Evolutionary conservation across 208 protist genomes (phyloP), one percentile per base, ranked within the genome.

Genomic region (Blastocrithidia nonstop): DNA sequence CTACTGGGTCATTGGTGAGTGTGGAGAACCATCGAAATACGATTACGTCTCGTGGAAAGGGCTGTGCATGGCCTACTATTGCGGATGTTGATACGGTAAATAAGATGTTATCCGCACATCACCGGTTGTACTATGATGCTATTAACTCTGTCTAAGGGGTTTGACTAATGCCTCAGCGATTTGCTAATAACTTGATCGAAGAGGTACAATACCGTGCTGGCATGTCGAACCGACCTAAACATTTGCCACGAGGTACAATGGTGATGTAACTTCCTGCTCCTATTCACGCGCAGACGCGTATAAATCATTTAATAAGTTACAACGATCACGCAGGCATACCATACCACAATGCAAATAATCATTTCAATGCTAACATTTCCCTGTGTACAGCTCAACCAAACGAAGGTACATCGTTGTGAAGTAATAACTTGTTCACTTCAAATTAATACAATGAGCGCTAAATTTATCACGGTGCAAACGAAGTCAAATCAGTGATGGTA

Each of bases 11-110:
- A 20, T 47, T 87, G 7, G 23, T 71, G 15, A 65, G 50, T 32
- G 72, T 82, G 16, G 77, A 87, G 45, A 87, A 87, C 40, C 71
- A 74, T 47, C 68, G 64, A 24, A 69, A 87, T 57, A 43, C 53
- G 19, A 22, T 46, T 27, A 80, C 73, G 6, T 48, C 60, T 23
- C 54, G 59, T 22, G 77, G 77, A n/a, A 81, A 82, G 50, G 77
- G 77, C 17, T 87, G 77, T 48, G 71, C 69, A 13, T 87, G 77
- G 77, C 61, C 68, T 35, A 72, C 56, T 1, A 42, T 87, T n/a
- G 17, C 32, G 35, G 59, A 61, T 25, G 46, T 65, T 3, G 50
- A 37, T 31, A 61, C 66, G 7, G 64, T 57, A 20, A 25, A 51
- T 27, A 47, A 50, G 20, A 53, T 86, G 23, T 59, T 78, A 33